Evolutionary conservation across 352 stramenopile species (phyloP).

Genomic region (Blastocystis sp.): DNA sequence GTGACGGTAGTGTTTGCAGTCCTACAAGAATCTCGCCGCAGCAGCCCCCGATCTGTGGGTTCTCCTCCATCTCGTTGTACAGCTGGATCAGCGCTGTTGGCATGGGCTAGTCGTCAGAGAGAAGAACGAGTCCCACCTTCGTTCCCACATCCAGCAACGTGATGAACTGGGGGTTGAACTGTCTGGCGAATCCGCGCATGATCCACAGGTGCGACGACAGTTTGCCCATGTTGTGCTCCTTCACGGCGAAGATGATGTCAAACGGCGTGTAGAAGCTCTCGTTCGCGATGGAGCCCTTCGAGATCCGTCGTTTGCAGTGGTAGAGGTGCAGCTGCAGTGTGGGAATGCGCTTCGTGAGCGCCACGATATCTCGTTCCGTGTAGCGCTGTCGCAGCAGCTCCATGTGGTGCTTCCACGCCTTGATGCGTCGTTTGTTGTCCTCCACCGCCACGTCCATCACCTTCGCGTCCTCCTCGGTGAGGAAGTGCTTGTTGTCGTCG

Average conservation of each 20-base stretch:
- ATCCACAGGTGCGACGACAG: slow-evolving; percentile 77
- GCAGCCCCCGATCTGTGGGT: slow-evolving; percentile 76
- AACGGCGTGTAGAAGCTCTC: slow-evolving; percentile 71
- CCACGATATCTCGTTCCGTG: slow-evolving; percentile 58
- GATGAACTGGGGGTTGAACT: slow-evolving; percentile 77
- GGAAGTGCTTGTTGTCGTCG: slow-evolving; percentile 63
- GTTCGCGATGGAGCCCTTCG: slow-evolving; percentile 68
- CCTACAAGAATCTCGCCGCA: slow-evolving; percentile 77
- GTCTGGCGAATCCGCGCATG: slow-evolving; percentile 76
- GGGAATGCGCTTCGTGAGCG: slow-evolving; percentile 63
- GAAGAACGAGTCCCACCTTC: slow-evolving; percentile 4
- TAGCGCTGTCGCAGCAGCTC: slow-evolving; percentile 16
- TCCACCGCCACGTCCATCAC: slow-evolving; percentile 69
- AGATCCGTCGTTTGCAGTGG: slow-evolving; percentile 68
- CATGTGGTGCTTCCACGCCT: slow-evolving; percentile 70
- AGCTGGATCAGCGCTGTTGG: slow-evolving; percentile 65
- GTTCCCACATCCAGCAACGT: slow-evolving; percentile 77
- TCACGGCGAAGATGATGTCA: slow-evolving; percentile 71
- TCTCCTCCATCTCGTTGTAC: slow-evolving; percentile 76
- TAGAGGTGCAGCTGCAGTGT: slow-evolving; percentile 70
- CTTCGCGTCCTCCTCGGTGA: slow-evolving; percentile 68
- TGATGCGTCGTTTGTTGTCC: slow-evolving; percentile 63
- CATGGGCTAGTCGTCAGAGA: slow-evolving; percentile 39
- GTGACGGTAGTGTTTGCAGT: not conserved
- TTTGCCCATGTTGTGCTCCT: slow-evolving; percentile 77